Base-by-base conservation (phyloP, 306 rosid genomes). In the Pyrus pyrifolia region DNA sequence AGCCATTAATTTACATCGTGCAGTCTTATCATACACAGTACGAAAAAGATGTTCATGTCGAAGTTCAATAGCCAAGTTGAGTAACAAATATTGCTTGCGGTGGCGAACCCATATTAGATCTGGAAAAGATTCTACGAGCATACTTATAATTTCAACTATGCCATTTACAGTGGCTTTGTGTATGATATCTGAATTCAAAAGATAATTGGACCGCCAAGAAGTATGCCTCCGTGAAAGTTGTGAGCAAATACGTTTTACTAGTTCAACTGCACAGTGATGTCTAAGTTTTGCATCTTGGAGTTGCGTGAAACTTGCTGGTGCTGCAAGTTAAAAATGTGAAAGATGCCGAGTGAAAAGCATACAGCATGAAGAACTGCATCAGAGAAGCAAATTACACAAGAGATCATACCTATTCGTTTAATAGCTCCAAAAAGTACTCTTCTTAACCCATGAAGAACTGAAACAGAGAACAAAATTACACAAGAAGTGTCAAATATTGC, bases 41-140 rank as follows among this genome's bases (percentile, higher is more conserved):
- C 52, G 77, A 46, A 87, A 87, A 70, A 81, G 79, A 55, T 81
- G 81, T 58, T 87, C 88, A 79, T 83, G 88, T 46, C 93, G 69
- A 78, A 52, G 69, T 72, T 73, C 74, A 57, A 87, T 79, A 68
- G 91, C 86, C 9, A 25, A 67, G 38, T 82, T 86, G 67, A 70
- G 76, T 4, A 72, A 53, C 21, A 87, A 40, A 45, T 55, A 72
- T 58, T 85, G 84, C 74, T 87, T 75, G 61, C 78, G 78, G 13
- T 60, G 11, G 69, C 22, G 60, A 66, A 29, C 42, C 89, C 86
- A 85, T 52, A 85, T 64, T 76, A 87, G 70, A 79, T 89, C 86
- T 59, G 91, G 88, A 73, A 79, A 86, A 78, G 23, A 77, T 22
- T 44, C 55, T 71, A 85, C 74, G 75, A 88, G 79, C 17, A 40